A percentile compares a stretch with the other conserved stretches of the same genome.
phyloP scores from a whole-genome alignment of 768 basidiomycete species.

The Cystobasidium tubakii region DNA sequence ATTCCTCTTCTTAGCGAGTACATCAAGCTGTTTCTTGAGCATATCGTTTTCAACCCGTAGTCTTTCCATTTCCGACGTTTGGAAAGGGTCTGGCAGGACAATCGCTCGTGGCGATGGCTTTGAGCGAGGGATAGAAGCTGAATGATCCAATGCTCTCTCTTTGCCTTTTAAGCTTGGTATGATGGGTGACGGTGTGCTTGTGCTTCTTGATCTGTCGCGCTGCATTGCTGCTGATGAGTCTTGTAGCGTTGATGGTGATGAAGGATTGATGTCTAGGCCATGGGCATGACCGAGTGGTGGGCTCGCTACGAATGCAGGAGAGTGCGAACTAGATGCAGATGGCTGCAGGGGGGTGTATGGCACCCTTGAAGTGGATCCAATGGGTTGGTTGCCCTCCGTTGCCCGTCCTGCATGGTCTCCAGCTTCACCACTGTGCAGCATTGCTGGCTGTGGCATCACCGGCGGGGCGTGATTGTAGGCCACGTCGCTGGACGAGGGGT shows the following conservation, averaged over 20 bases:
- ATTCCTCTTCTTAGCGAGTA: slow-evolving; percentile 8
- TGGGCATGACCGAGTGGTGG: neutral
- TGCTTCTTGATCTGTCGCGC: neutral
- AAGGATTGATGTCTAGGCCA: neutral
- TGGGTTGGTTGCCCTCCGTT: neutral
- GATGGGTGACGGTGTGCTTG: neutral
- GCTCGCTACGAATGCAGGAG: neutral
- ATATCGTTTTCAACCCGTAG: slow-evolving; percentile 11
- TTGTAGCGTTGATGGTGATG: too few relatives aligned
- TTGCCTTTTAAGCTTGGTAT: neutral
- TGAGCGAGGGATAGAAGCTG: neutral
- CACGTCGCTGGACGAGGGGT: neutral
- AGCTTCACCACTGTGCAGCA: neutral
- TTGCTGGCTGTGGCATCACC: neutral
- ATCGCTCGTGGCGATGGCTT: neutral
- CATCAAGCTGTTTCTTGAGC: slow-evolving; percentile 1
- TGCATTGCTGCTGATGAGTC: neutral
- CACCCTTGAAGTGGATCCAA: neutral
- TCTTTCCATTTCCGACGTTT: slow-evolving; percentile 9
- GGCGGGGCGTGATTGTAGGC: neutral
- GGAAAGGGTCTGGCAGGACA: neutral
- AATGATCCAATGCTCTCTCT: neutral
- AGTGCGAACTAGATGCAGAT: neutral
- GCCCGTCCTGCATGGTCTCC: neutral
- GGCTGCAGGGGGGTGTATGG: neutral